These are phyloP conservation scores for Sisymbrium altissimum DNA, from an alignment of 345 rosid species.

Conservation along the genomic window DNA sequence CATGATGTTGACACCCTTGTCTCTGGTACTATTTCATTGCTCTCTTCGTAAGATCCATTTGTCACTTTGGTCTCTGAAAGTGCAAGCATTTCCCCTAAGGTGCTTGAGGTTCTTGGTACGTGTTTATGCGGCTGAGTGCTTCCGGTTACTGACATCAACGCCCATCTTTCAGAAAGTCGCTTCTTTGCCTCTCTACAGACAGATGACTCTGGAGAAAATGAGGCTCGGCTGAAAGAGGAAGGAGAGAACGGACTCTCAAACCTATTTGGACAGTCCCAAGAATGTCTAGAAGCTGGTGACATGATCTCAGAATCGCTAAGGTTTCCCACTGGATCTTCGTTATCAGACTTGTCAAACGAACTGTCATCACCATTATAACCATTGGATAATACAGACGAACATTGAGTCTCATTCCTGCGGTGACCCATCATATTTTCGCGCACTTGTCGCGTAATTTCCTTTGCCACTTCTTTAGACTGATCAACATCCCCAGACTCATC, in stretches of 20 bases:
- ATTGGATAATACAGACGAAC: constrained; percentile 82
- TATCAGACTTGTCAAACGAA: constrained; percentile 77
- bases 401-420: constrained; percentile 65
- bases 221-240: constrained; percentile 68
- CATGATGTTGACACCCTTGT: constrained; percentile 58
- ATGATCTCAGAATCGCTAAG: constrained; percentile 80
- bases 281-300: constrained; percentile 77
- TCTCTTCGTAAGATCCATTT: constrained; percentile 40
- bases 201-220: constrained; percentile 90
- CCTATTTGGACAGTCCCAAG: constrained; percentile 87
- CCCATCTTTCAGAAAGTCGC: constrained; percentile 92
- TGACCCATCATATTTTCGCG: constrained; percentile 54
- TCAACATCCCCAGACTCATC: constrained; percentile 58
- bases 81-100: constrained; percentile 98
- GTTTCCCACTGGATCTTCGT: constrained; percentile 56
- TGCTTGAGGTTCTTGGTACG: constrained; percentile 63
- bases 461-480: constrained; percentile 56
- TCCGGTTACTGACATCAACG: constrained; percentile 68
- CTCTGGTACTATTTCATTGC: constrained; percentile 39
- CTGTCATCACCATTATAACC: constrained; percentile 84
- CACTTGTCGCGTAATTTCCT: constrained; percentile 52
- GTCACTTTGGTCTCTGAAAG: constrained; percentile 69
- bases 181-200: constrained; percentile 54
- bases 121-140: constrained; percentile 54
- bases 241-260: constrained; percentile 66